Base-by-base conservation (phyloP, 768 basidiomycete genomes). In the Tubosaeta brunneosetosa region DNA sequence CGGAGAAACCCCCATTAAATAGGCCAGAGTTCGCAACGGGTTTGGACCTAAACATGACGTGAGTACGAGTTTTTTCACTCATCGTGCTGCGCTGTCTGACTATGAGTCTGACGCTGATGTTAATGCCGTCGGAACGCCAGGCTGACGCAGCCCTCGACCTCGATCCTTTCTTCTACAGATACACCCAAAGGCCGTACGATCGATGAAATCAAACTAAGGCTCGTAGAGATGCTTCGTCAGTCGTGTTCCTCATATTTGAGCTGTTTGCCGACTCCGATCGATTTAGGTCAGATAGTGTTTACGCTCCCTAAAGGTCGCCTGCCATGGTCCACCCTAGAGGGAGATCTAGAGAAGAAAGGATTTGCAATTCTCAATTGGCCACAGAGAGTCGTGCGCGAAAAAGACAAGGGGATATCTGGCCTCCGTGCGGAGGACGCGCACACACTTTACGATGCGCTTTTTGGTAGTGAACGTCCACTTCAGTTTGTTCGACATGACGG, bases 121-220 rank as follows among this genome's bases (percentile, higher is more conserved):
- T 8, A 8, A 2, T 12, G 14, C 13, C 13, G 1, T 6, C 6
- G 33, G 33, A 4, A 14, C 10, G 8, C 33, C 3, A 13, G 13
- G 10, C 33, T 4, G 13, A 34, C 6, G n/a, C n/a, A 26, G 14
- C 9, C 29, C 6, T 43, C 11, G 1, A 36, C 19, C 3, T 36
- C 26, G 4, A 16, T 43, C 6, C 29, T 44, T 36, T 25, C 27
- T 31, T 37, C 45, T 8, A 36, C 38, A 9, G 8, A 45, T 13
- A 11, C 7, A 6, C 40, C 22, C n/a, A 52, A 46, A 25, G 44
- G 13, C 1, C 48, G 31, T 3, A 58, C 33, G 44, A 47, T 55
- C 2, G 38, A 55, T 7, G 16, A 22, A 19, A 52, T 61, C 40
- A 55, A 49, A 14, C 3, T 49, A 12, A 46, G 7, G 25, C 44